These are phyloP conservation scores for Carex pumila DNA, from an alignment of 176 grass and related monocot species.

Conservation along the genomic window DNA sequence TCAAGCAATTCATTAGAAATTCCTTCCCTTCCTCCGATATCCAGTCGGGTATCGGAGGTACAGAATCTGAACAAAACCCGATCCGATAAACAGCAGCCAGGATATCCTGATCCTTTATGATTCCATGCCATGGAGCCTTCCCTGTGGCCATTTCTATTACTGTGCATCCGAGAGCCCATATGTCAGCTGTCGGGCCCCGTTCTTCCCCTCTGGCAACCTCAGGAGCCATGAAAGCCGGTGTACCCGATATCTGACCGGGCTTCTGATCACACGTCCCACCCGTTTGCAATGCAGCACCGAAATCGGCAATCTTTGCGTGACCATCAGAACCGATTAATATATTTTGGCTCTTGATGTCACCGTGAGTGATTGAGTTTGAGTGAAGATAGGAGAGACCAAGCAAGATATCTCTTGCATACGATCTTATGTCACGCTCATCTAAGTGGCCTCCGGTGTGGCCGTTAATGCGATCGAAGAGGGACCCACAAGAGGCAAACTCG, in stretches of 20 bases:
- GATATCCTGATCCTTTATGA: constrained; percentile 18
- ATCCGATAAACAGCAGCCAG: constrained; percentile 23
- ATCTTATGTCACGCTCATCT: constrained; percentile 27
- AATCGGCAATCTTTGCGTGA: constrained; percentile 60
- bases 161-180: constrained; percentile 41
- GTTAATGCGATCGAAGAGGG: constrained; percentile 46
- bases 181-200: constrained; percentile 8
- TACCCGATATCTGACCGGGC: constrained; percentile 2
- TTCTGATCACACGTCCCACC: neutral
- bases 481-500: constrained; percentile 62
- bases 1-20: constrained; percentile 31
- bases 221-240: constrained; percentile 4
- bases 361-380: constrained; percentile 39
- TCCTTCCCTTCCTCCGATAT: constrained; percentile 29
- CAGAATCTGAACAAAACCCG: constrained; percentile 28
- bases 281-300: constrained; percentile 42
- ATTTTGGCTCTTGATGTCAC: constrained; percentile 65
- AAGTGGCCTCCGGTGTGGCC: constrained; percentile 24
- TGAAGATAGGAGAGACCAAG: constrained; percentile 64
- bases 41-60: constrained; percentile 27
- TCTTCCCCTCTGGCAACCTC: constrained; percentile 38
- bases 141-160: constrained; percentile 42
- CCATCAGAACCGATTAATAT: constrained; percentile 53
- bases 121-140: constrained; percentile 22
- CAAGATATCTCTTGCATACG: constrained; percentile 30